phyloP scores from a whole-genome alignment of 331 rosid genomes.

The Prunus yedoensis region DNA sequence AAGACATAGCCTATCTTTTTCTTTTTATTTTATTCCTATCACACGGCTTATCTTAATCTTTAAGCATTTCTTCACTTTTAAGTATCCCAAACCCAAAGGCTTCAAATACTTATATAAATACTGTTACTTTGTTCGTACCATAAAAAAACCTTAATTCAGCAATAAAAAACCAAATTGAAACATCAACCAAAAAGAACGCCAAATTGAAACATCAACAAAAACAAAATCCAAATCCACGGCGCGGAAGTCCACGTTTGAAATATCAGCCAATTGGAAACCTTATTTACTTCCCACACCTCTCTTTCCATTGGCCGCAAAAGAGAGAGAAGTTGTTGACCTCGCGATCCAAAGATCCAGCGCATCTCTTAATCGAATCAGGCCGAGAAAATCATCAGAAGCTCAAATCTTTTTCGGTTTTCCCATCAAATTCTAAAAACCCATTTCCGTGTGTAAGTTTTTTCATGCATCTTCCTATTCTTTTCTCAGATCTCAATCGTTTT shows the following conservation, averaged over 20 bases:
- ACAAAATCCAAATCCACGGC: constrained; percentile 4
- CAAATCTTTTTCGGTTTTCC: constrained; percentile 7
- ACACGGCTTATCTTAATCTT: too few species aligned
- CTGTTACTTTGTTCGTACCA: too few species aligned
- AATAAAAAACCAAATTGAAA: too few species aligned
- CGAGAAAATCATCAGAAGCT: not conserved
- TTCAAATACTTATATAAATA: too few species aligned
- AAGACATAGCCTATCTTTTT: too few species aligned
- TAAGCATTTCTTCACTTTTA: too few species aligned
- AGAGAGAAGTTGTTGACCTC: constrained; percentile 42
- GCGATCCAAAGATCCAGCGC: constrained; percentile 11
- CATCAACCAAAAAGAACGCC: too few species aligned
- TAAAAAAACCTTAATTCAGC: too few species aligned
- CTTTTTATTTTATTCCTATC: too few species aligned
- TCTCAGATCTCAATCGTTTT: constrained; percentile 34
- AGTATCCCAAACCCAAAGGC: too few species aligned
- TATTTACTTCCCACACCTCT: not conserved
- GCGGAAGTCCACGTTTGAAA: constrained; percentile 20
- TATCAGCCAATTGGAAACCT: not conserved
- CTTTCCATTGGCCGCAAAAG: constrained; percentile 1
- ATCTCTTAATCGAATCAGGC: not conserved
- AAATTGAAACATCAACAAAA: too few species aligned
- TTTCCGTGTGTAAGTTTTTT: constrained; percentile 30
- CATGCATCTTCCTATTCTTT: constrained; percentile 9
- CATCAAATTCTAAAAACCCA: not conserved